Evolutionary conservation across 805 yeast genomes (phyloP).

Genomic region (Wickerhamomyces chaumierensis): DNA sequence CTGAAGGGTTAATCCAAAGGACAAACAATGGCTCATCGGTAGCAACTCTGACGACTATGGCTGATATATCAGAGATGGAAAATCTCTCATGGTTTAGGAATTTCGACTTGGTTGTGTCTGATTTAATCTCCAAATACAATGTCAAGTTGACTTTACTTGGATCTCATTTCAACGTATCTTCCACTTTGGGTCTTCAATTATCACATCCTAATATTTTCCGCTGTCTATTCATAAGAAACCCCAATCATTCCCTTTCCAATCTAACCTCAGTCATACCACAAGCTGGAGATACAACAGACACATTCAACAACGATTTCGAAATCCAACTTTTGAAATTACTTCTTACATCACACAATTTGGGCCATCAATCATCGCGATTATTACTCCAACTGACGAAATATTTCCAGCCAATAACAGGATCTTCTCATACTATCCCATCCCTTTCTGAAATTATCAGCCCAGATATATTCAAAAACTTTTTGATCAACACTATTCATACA

Average conservation of each 20-base stretch:
- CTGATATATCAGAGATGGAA: neutral
- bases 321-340: slow-evolving; percentile 32
- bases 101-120: slow-evolving; percentile 4
- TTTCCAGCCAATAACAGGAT: slow-evolving; percentile 17
- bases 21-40: neutral
- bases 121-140: slow-evolving; percentile 18
- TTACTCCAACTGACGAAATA: slow-evolving; percentile 33
- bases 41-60: neutral
- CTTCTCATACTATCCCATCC: slow-evolving; percentile 11
- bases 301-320: slow-evolving; percentile 25
- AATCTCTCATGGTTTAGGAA: neutral
- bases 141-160: slow-evolving; percentile 40
- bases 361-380: slow-evolving; percentile 31
- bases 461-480: slow-evolving; percentile 16
- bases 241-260: slow-evolving; percentile 10
- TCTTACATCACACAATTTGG: slow-evolving; percentile 38
- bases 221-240: slow-evolving; percentile 35
- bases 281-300: neutral
- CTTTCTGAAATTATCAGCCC: slow-evolving; percentile 16
- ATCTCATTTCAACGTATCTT: slow-evolving; percentile 36
- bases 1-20: slow-evolving; percentile 4
- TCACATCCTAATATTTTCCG: slow-evolving; percentile 48
- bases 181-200: slow-evolving; percentile 41
- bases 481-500: slow-evolving; percentile 18
- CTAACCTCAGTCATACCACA: too few relatives aligned